A percentile compares a stretch with the other conserved stretches of the same genome.
These are phyloP conservation scores for Tilletiopsis washingtonensis DNA, from an alignment of 1,284 basidiomycete genomes.

Conservation along the genomic window DNA sequence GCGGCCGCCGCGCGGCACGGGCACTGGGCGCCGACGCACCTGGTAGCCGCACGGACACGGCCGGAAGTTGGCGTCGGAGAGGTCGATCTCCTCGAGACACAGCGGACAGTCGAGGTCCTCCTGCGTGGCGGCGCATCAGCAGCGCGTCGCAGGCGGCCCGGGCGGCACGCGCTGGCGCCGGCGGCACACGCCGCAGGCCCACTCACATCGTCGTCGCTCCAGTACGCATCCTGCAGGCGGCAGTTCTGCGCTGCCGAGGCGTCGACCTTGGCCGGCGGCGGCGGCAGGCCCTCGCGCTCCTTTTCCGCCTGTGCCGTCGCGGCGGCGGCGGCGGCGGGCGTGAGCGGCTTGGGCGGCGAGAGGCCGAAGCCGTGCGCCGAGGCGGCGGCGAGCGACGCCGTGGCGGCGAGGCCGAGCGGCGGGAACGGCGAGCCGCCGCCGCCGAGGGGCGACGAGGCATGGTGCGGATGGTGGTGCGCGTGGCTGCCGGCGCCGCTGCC, in stretches of 20 bases:
- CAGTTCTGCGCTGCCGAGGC: constrained; percentile 46
- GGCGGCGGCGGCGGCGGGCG: not conserved
- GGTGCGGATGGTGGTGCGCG: too few relatives aligned
- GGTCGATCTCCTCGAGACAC: constrained; percentile 97
- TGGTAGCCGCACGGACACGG: constrained; percentile 98
- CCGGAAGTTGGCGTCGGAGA: constrained; percentile 98
- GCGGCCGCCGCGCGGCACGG: not conserved
- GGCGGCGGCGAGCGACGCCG: constrained; percentile 13
- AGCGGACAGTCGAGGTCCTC: constrained; percentile 97
- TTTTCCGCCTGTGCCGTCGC: not conserved
- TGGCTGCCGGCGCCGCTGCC: too few relatives aligned
- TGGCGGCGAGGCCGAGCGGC: constrained; percentile 27
- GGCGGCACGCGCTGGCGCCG: not conserved
- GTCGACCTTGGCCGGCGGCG: constrained; percentile 37
- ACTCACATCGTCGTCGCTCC: constrained; percentile 80
- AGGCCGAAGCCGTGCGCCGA: not conserved
- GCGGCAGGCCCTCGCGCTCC: constrained; percentile 19
- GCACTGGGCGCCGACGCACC: constrained; percentile 52
- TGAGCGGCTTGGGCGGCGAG: constrained; percentile 1
- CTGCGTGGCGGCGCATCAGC: constrained; percentile 50
- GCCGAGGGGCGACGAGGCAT: too few relatives aligned
- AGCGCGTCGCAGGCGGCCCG: not conserved
- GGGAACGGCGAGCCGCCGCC: constrained; percentile 18
- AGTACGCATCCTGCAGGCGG: constrained; percentile 89
- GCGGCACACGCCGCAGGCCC: not conserved